Evolutionary conservation across 1,284 basidiomycete species (phyloP).

Genomic region (Ganoderma multipileum): DNA sequence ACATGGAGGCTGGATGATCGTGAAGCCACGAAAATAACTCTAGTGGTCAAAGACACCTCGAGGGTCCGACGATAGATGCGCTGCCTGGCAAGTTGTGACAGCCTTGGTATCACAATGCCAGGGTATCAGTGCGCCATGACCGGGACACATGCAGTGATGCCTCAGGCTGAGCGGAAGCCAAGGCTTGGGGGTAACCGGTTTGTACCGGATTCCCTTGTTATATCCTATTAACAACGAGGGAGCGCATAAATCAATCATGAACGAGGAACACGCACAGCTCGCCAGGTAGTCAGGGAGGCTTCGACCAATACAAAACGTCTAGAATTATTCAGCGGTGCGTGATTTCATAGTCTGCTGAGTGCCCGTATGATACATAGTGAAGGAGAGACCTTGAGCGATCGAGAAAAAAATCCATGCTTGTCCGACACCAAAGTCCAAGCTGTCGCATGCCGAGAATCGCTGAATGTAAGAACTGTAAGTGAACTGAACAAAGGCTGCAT

Average conservation of each 20-base stretch:
- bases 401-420: neutral
- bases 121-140: neutral
- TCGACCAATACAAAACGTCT: neutral
- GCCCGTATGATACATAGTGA: neutral
- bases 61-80: neutral
- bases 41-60: neutral
- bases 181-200: neutral
- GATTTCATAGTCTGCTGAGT: neutral
- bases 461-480: neutral
- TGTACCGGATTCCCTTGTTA: neutral
- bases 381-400: neutral
- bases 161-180: neutral
- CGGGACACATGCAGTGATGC: neutral
- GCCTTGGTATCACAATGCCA: neutral
- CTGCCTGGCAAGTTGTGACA: neutral
- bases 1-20: neutral
- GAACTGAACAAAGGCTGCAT: neutral
- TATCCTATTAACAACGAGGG: neutral
- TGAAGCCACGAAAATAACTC: neutral
- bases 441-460: neutral
- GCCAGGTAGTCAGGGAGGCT: neutral
- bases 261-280: neutral
- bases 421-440: neutral
- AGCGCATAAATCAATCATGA: neutral
- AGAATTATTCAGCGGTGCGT: neutral